Percentiles rank a stretch among this genome's conserved stretches.
phyloP scores from a whole-genome alignment of 2,329 filamentous ascomycete species.

The Xylaria arbuscula region DNA sequence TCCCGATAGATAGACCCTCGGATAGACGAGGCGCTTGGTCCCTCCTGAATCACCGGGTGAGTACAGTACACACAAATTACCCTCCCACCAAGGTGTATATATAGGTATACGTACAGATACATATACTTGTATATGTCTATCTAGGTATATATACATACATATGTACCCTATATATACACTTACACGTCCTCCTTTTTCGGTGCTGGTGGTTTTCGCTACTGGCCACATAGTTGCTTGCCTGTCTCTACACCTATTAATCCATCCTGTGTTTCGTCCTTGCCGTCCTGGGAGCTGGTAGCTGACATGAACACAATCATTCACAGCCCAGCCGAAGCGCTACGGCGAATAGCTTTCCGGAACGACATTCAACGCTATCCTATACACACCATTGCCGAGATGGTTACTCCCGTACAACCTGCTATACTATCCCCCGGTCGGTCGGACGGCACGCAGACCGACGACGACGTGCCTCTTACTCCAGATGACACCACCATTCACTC shows the following conservation, averaged over 20 bases:
- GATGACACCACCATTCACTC: conserved; percentile 57
- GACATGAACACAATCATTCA: conserved; percentile 53
- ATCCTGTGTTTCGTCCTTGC: not conserved
- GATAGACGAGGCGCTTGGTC: not conserved
- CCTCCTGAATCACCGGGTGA: not conserved
- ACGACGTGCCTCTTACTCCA: conserved; percentile 57
- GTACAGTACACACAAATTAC: too few species aligned
- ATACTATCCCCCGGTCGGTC: conserved; percentile 53
- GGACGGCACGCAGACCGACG: conserved; percentile 56
- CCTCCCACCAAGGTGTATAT: too few species aligned
- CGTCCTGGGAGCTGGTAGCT: conserved; percentile 57
- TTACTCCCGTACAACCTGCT: conserved; percentile 51
- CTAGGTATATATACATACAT: too few species aligned
- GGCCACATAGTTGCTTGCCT: not conserved
- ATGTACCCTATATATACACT: not conserved
- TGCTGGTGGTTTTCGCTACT: not conserved
- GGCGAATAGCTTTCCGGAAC: conserved; percentile 55
- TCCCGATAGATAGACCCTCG: not conserved
- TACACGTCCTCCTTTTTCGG: not conserved
- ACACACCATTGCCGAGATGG: conserved; percentile 58
- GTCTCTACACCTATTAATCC: not conserved
- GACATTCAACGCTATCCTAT: conserved; percentile 51
- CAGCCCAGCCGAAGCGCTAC: conserved; percentile 55
- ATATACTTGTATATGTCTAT: too few species aligned
- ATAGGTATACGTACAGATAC: too few species aligned